These are phyloP conservation scores for Fusarium humuli DNA, from an alignment of 2,329 filamentous ascomycete species.

Conservation along the genomic window DNA sequence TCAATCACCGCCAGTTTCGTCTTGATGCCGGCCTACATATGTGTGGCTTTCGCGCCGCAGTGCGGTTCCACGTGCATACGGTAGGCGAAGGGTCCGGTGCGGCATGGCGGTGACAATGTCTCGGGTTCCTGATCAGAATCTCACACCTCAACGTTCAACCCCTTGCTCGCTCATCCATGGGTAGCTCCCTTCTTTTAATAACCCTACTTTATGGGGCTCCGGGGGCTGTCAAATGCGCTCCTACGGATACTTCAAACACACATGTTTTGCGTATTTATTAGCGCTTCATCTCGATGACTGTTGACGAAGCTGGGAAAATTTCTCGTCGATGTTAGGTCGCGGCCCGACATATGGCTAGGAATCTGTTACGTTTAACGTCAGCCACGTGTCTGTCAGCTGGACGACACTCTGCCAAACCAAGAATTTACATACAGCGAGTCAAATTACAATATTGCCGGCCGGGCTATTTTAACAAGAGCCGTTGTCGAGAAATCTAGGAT, in stretches of 20 bases:
- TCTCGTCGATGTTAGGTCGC: constrained; percentile 14
- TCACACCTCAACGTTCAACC: constrained; percentile 21
- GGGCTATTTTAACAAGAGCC: constrained; percentile 15
- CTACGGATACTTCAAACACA: constrained; percentile 17
- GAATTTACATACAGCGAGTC: constrained; percentile 22
- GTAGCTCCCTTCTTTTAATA: constrained; percentile 20
- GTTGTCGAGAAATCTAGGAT: constrained; percentile 21
- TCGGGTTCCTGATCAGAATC: constrained; percentile 46
- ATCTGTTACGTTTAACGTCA: constrained; percentile 25
- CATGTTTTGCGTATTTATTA: constrained; percentile 18
- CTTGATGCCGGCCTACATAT: constrained; percentile 32
- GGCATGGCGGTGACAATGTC: constrained; percentile 46
- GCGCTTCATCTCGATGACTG: constrained; percentile 9
- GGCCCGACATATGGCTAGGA: constrained; percentile 22
- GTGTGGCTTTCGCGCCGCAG: constrained; percentile 39
- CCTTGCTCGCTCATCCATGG: constrained; percentile 26
- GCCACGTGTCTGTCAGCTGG: constrained; percentile 32
- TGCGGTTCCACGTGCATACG: constrained; percentile 40
- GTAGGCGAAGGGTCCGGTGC: constrained; percentile 40
- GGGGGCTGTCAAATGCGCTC: constrained; percentile 16
- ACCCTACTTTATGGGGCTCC: constrained; percentile 33
- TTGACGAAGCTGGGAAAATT: neutral
- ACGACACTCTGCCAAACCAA: constrained; percentile 12
- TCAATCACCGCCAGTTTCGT: constrained; percentile 46
- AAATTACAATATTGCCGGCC: constrained; percentile 26